Percentiles rank a stretch among this genome's conserved stretches.
These are phyloP conservation scores for sorghum (Sorghum bicolor) DNA, from an alignment of 176 grass and related monocot species.

Conservation along the genomic window Sorghum_bicolor_NCBIv3 NC_012878.2:49476001-49476500, in stretches of 20 bases:
- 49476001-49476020: no score
- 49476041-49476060: no score
- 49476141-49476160: no score
- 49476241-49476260: not conserved
- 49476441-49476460: not conserved
- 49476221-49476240: not conserved
- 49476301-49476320: not conserved
- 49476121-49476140: no score
- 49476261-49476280: not conserved
- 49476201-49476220: not conserved
- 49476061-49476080: no score
- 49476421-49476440: not conserved
- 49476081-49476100: no score
- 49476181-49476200: not conserved
- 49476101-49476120: no score
- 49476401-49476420: not conserved
- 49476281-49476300: not conserved
- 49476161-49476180: no score
- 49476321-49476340: not conserved
- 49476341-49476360: not conserved
- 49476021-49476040: no score
- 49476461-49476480: not conserved
- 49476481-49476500: not conserved
- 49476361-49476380: not conserved
- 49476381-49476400: not conserved